These are phyloP conservation scores for Pneumocystis wakefieldiae DNA, from an alignment of 1,139 yeast genomes.

Conservation along the genomic window DNA sequence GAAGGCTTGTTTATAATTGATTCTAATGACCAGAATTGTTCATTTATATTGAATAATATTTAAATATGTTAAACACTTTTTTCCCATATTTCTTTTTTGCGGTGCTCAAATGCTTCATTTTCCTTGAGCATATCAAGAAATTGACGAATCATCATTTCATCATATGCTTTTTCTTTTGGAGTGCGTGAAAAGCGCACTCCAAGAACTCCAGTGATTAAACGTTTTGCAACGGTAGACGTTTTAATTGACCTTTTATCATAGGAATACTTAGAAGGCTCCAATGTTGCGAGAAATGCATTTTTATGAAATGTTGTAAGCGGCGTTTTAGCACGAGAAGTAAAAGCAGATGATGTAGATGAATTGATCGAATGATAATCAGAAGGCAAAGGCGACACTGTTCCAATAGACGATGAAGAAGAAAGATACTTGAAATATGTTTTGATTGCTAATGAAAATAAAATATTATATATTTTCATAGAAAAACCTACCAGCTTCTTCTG, in stretches of 20 bases:
- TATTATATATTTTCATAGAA: not conserved
- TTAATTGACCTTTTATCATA: not conserved
- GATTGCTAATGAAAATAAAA: slow-evolving; percentile 1
- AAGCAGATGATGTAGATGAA: not conserved
- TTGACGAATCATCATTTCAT: not conserved
- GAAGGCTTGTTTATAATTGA: too few species aligned
- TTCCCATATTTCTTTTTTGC: not conserved
- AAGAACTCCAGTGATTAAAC: not conserved
- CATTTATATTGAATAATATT: too few species aligned
- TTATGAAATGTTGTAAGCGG: not conserved
- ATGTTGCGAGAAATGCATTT: not conserved
- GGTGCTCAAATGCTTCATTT: not conserved
- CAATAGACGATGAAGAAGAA: slow-evolving; percentile 7
- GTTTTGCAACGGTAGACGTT: not conserved
- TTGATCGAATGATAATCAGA: not conserved
- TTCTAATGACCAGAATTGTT: too few species aligned
- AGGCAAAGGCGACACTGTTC: slow-evolving; percentile 7
- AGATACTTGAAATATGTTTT: slow-evolving; percentile 9
- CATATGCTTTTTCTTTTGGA: not conserved
- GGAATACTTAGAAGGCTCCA: not conserved
- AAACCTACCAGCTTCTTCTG: not conserved
- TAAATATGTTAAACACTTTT: not conserved
- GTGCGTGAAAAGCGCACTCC: not conserved
- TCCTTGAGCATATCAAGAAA: not conserved
- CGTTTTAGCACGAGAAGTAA: not conserved